These are phyloP conservation scores for Udeniomyces megalosporus DNA, from an alignment of 768 basidiomycete genomes.

Conservation along the genomic window DNA sequence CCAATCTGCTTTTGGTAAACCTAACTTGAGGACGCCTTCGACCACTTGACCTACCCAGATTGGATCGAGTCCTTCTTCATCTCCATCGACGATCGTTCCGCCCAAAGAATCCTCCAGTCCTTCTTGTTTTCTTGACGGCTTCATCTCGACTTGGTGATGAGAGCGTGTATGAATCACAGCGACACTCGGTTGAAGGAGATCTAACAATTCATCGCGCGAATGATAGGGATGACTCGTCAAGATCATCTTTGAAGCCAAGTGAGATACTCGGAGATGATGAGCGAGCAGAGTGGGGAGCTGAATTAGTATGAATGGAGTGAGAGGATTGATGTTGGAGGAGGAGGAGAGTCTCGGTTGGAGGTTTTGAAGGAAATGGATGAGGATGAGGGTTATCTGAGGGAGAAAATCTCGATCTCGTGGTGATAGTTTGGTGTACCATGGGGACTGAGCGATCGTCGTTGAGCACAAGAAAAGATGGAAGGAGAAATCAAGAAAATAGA, in stretches of 20 bases:
- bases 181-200: constrained; percentile 69
- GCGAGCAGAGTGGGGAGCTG: constrained; percentile 50
- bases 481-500: too few species aligned
- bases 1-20: constrained; percentile 65
- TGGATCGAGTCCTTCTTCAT: constrained; percentile 44
- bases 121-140: too few species aligned
- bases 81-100: not conserved
- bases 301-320: constrained; percentile 44
- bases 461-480: not conserved
- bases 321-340: constrained; percentile 47
- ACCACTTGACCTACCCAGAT: constrained; percentile 66
- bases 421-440: constrained; percentile 74
- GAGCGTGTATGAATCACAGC: constrained; percentile 45
- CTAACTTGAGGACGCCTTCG: constrained; percentile 55
- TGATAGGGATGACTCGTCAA: constrained; percentile 37
- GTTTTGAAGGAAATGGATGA: constrained; percentile 19
- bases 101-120: too few species aligned
- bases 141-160: too few species aligned
- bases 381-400: constrained; percentile 40
- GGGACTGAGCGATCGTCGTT: constrained; percentile 24
- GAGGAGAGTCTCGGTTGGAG: constrained; percentile 32
- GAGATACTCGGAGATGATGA: constrained; percentile 55
- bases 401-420: constrained; percentile 71
- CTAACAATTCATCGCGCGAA: constrained; percentile 44
- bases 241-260: constrained; percentile 44